Evolutionary conservation across 202 grass and related monocot species (phyloP).

Genomic region (Dendrocalamus latiflorus): DNA sequence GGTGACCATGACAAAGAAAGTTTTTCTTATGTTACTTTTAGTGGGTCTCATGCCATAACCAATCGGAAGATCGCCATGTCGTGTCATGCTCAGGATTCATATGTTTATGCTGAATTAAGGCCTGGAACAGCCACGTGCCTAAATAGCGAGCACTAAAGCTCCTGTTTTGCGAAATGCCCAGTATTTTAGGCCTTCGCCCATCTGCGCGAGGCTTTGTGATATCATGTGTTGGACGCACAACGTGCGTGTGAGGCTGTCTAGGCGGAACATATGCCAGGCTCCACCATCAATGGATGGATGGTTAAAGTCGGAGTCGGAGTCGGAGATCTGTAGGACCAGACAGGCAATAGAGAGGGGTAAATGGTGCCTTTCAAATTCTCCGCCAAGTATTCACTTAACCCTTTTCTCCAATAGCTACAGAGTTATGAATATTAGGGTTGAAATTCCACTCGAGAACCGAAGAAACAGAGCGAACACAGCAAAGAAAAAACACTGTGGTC

Average conservation of each 20-base stretch:
- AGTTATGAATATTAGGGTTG: too few relatives aligned
- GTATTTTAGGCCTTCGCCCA: background rate
- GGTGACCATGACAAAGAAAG: too few relatives aligned
- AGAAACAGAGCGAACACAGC: too few relatives aligned
- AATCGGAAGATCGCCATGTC: background rate
- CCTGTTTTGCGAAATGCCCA: background rate
- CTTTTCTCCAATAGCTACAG: too few relatives aligned
- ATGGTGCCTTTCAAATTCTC: too few relatives aligned
- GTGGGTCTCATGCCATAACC: background rate
- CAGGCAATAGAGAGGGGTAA: too few relatives aligned
- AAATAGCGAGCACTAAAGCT: background rate
- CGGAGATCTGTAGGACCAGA: too few relatives aligned
- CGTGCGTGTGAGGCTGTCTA: background rate
- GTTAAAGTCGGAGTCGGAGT: background rate
- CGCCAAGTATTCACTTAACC: too few relatives aligned
- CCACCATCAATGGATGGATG: background rate
- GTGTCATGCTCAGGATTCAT: background rate
- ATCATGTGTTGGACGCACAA: background rate
- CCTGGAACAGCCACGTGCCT: constrained; percentile 8
- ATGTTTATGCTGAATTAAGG: background rate
- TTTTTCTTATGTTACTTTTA: background rate
- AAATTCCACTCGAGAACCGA: too few relatives aligned
- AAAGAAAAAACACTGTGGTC: too few relatives aligned
- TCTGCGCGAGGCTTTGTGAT: background rate
- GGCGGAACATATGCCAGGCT: background rate